Base-by-base conservation (phyloP, 176 grass and related monocot genomes). In the barley (Hordeum vulgare) region DNA sequence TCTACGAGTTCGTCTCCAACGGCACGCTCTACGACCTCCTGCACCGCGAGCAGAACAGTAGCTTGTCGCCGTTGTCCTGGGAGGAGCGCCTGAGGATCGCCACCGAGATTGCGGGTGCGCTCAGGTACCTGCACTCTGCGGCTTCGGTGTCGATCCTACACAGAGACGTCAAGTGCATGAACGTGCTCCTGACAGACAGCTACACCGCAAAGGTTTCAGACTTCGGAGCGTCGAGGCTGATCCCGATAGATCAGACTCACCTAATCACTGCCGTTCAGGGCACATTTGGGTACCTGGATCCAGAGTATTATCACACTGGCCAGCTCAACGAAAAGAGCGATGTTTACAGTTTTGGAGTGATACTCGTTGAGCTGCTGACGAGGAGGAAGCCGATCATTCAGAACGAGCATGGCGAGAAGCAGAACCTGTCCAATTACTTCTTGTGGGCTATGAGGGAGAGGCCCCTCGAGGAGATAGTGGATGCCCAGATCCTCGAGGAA, bases 91-190 rank as follows among this genome's bases (percentile, higher is more conserved):
- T 79, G 3, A 86, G 66, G 66, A 39, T 86, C 4, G 39, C 84
- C 9, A 2, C 3, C 0, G 84, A 86, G 76, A 5, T 80, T 0
- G 84, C 66, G 0, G 40, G 76, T 0, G 84, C 84, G 1, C 66
- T 80, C 6, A 23, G n/a, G 0, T 80, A 80, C 57, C 67, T 85
- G 6, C 84, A 86, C 76, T 86, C 84, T 0, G 54, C 21, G 5
- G 84, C 84, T 36, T 72, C 84, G 1, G 6, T 72, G 9, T 73
- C 76, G 1, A 80, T 86, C 31, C 66, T 86, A 1, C 84, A 85
- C n/a, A 61, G 76, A 11, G 84, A 86, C 33, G 9, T 86, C 66
- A 86, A 86, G 28, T 72, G 20, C 37, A 79, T 72, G 75, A 85
- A 85, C 14, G 10, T 85, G 8, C 84, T 85, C 20, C 21, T 79